A percentile compares a stretch with the other conserved stretches of the same genome.
Conservation (phyloP, 2,329 filamentous ascomycete species). For the Fusarium sublunatum region DNA sequence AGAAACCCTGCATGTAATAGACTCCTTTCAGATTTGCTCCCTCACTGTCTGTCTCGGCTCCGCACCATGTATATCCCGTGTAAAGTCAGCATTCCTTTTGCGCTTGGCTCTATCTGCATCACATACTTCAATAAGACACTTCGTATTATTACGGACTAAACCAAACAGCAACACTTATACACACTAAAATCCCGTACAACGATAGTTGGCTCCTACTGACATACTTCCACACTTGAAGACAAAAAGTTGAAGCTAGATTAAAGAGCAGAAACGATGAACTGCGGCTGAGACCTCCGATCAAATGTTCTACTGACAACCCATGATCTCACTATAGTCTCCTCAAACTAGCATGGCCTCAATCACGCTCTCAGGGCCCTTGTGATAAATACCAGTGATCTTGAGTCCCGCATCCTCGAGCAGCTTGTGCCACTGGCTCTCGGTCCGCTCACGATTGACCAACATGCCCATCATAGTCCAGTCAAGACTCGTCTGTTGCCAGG, state of each 20-base stretch:
- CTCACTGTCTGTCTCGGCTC: background rate
- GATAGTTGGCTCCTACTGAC: no score
- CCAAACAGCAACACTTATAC: no score
- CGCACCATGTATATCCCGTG: background rate
- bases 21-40: background rate
- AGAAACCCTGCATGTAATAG: background rate
- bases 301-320: background rate
- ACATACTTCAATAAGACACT: no score
- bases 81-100: no score
- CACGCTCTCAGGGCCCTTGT: conserved; percentile 18
- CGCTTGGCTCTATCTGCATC: no score
- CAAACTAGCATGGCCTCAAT: conserved; percentile 23
- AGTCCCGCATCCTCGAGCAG: conserved; percentile 23
- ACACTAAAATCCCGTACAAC: no score
- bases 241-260: background rate
- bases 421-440: conserved; percentile 33
- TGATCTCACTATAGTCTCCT: background rate
- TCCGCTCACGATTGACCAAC: conserved; percentile 41
- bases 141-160: no score
- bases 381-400: conserved; percentile 23
- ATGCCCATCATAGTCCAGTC: conserved; percentile 46
- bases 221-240: background rate
- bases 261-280: background rate
- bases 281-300: background rate
- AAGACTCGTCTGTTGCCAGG: conserved; percentile 39